A percentile compares a stretch with the other conserved stretches of the same genome.
Evolutionary conservation across 2,329 filamentous ascomycete genomes (phyloP).

Genomic region (Clarireedia homoeocarpa): DNA sequence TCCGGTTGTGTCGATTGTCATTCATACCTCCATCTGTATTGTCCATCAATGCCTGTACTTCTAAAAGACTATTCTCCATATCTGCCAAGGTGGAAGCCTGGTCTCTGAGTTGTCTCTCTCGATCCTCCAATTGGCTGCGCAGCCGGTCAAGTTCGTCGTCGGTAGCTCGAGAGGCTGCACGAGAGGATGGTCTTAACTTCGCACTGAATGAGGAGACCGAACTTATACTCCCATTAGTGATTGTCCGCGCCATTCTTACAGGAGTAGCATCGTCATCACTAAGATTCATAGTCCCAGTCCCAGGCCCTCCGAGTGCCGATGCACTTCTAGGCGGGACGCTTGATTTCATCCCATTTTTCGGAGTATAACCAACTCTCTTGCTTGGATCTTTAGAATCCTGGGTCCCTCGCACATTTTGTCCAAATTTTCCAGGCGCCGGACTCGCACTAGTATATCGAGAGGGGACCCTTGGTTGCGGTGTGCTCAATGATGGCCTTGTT

Average conservation of each 20-base stretch:
- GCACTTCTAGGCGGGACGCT: constrained; percentile 50
- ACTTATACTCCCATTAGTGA: constrained; percentile 44
- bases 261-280: constrained; percentile 53
- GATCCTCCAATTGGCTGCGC: constrained; percentile 67
- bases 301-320: constrained; percentile 46
- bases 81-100: constrained; percentile 76
- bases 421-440: constrained; percentile 54
- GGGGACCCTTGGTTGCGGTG: constrained; percentile 42
- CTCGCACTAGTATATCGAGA: constrained; percentile 57
- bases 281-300: constrained; percentile 30
- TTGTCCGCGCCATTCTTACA: constrained; percentile 40
- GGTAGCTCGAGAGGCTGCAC: constrained; percentile 34
- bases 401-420: constrained; percentile 53
- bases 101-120: constrained; percentile 81
- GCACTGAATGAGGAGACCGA: constrained; percentile 48
- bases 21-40: constrained; percentile 36
- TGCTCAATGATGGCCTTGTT: constrained; percentile 48
- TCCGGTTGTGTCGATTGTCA: constrained; percentile 38
- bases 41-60: constrained; percentile 67
- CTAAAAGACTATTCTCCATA: constrained; percentile 83
- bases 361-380: constrained; percentile 40
- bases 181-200: constrained; percentile 43
- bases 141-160: constrained; percentile 70
- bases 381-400: constrained; percentile 48
- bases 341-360: constrained; percentile 39